These are phyloP conservation scores for Phialocephala subalpina DNA, from an alignment of 2,329 filamentous ascomycete genomes.

Conservation along the genomic window DNA sequence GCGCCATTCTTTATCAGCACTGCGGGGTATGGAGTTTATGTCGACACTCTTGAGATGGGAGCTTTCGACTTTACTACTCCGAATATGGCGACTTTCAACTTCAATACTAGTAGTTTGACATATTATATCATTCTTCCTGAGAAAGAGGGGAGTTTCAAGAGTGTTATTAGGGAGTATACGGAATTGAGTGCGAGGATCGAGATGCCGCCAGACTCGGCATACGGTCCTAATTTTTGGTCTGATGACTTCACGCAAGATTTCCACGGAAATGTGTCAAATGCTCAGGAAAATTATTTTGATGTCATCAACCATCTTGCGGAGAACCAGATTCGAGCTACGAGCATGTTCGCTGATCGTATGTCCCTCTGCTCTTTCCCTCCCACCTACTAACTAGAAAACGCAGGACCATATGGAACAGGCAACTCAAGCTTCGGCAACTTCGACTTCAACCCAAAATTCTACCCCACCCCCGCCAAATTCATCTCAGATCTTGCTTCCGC, in stretches of 20 bases:
- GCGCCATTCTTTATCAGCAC: constrained; percentile 46
- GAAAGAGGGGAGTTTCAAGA: constrained; percentile 22
- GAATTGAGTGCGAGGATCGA: constrained; percentile 40
- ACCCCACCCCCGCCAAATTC: constrained; percentile 43
- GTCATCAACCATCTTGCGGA: constrained; percentile 44
- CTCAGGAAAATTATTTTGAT: constrained; percentile 46
- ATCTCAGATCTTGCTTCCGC: constrained; percentile 43
- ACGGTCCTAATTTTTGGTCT: constrained; percentile 47
- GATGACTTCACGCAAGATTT: constrained; percentile 47
- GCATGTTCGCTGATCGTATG: constrained; percentile 45
- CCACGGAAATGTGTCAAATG: constrained; percentile 43
- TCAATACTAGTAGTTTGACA: constrained; percentile 41
- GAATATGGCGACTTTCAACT: constrained; percentile 42
- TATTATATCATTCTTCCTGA: constrained; percentile 44
- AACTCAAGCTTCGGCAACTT: constrained; percentile 46
- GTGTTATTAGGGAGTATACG: constrained; percentile 36
- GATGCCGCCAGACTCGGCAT: constrained; percentile 44
- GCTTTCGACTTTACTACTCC: constrained; percentile 41
- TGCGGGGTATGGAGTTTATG: constrained; percentile 45
- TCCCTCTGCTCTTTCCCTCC: neutral
- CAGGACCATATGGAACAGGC: constrained; percentile 45
- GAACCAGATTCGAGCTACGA: constrained; percentile 44
- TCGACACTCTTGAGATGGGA: constrained; percentile 44
- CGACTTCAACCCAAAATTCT: constrained; percentile 46
- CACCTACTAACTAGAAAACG: neutral